These are phyloP conservation scores for Emmonsia crescens DNA, from an alignment of 2,329 filamentous ascomycete genomes.

Conservation along the genomic window DNA sequence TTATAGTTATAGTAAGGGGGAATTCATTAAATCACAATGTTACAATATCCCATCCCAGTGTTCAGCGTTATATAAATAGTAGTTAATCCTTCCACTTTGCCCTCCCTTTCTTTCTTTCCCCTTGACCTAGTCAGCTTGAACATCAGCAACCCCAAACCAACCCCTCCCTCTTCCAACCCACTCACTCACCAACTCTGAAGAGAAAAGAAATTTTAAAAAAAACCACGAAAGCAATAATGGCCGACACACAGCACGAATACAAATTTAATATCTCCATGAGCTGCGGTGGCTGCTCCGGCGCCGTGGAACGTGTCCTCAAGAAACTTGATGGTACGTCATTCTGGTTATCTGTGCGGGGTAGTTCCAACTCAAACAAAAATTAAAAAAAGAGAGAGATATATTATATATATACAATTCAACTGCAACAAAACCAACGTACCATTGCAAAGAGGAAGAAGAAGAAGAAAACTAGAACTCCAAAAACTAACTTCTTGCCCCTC, in stretches of 20 bases:
- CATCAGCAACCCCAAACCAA: too few relatives aligned
- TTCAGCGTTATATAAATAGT: too few relatives aligned
- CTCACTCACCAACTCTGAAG: neutral
- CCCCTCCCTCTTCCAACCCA: neutral
- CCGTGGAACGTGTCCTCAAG: conserved; percentile 81
- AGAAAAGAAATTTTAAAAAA: neutral
- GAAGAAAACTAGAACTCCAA: neutral
- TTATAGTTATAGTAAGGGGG: too few relatives aligned
- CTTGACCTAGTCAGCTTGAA: too few relatives aligned
- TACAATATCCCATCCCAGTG: too few relatives aligned
- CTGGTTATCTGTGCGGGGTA: neutral
- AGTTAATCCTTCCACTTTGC: too few relatives aligned
- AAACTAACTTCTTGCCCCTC: neutral
- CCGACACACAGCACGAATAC: conserved; percentile 64
- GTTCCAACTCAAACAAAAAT: neutral
- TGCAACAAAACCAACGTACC: too few relatives aligned
- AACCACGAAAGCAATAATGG: neutral
- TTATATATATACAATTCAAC: too few relatives aligned
- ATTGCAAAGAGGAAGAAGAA: neutral
- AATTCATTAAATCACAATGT: too few relatives aligned
- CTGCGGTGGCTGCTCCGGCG: conserved; percentile 93
- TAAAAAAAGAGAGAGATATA: neutral
- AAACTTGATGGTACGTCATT: conserved; percentile 65
- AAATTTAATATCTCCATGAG: conserved; percentile 91
- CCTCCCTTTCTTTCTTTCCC: too few relatives aligned